A percentile compares a stretch with the other conserved stretches of the same genome.
phyloP scores from a whole-genome alignment of 1,139 yeast species.

The Casaregolazyma suthepensis region DNA sequence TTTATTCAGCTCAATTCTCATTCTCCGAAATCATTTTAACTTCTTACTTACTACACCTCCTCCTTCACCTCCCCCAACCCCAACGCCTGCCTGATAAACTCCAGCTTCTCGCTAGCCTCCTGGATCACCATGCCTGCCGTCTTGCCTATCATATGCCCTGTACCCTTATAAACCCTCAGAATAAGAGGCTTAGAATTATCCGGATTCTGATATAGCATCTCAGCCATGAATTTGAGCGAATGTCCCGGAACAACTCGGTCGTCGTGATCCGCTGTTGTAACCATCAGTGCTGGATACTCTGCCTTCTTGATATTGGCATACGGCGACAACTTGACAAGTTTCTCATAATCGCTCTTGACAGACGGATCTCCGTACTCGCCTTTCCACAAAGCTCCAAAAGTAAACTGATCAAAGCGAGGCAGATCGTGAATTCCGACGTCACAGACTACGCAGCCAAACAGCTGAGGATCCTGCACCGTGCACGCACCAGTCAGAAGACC shows the following conservation, averaged over 20 bases:
- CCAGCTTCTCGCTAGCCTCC: constrained; percentile 10
- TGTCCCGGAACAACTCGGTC: constrained; percentile 11
- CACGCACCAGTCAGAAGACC: constrained; percentile 9
- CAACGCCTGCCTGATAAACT: constrained; percentile 3
- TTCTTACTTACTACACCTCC: neutral
- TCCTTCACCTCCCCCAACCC: neutral
- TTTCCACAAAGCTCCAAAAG: constrained; percentile 10
- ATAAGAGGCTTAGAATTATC: constrained; percentile 7
- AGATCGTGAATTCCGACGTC: constrained; percentile 10
- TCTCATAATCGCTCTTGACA: neutral
- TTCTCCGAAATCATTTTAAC: no score
- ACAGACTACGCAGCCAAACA: constrained; percentile 10
- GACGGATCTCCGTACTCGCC: constrained; percentile 11
- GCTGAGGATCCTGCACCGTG: constrained; percentile 8
- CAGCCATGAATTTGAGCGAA: constrained; percentile 10
- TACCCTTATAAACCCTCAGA: constrained; percentile 5
- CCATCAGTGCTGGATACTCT: constrained; percentile 6
- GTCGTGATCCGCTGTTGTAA: constrained; percentile 10
- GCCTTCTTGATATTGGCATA: constrained; percentile 6
- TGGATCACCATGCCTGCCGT: constrained; percentile 3
- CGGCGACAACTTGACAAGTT: constrained; percentile 5
- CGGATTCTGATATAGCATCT: constrained; percentile 6
- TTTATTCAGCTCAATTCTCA: neutral
- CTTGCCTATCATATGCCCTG: constrained; percentile 9
- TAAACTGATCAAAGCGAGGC: constrained; percentile 10